Evolutionary conservation across 108 stramenopile genomes (phyloP).

Genomic region (Cyclotella cryptica): DNA sequence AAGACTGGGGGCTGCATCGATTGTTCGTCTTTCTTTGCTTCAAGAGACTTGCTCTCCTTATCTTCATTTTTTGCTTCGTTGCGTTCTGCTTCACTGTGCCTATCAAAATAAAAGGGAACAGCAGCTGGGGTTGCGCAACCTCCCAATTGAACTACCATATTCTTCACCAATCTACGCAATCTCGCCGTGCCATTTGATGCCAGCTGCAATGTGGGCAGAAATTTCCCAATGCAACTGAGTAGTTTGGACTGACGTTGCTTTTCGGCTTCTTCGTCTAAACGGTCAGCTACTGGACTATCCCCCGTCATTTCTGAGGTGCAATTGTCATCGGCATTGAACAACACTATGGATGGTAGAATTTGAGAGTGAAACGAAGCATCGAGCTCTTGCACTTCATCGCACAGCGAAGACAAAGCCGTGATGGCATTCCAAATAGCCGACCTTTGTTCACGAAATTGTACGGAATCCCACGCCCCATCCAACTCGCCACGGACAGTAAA

Average conservation of each 20-base stretch:
- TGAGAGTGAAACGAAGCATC: conserved; percentile 15
- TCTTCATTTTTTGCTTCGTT: neutral
- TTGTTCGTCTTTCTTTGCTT: conserved; percentile 8
- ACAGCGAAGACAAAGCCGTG: conserved; percentile 53
- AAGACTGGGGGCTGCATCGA: conserved; percentile 35
- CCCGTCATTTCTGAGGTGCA: neutral
- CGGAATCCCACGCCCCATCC: conserved; percentile 19
- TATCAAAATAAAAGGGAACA: conserved; percentile 19
- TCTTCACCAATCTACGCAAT: conserved; percentile 48
- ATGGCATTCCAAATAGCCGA: conserved; percentile 53
- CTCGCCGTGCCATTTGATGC: conserved; percentile 49
- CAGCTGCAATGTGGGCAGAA: conserved; percentile 53
- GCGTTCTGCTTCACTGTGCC: conserved; percentile 8
- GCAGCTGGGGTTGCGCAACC: conserved; percentile 45
- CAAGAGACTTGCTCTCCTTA: conserved; percentile 9
- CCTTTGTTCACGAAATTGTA: conserved; percentile 10
- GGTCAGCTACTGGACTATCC: conserved; percentile 10
- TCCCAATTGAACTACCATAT: conserved; percentile 61
- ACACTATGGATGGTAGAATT: conserved; percentile 40
- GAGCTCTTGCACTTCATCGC: conserved; percentile 59
- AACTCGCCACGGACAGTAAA: conserved; percentile 41
- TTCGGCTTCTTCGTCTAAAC: conserved; percentile 43
- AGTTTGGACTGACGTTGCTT: conserved; percentile 40
- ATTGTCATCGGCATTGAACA: conserved; percentile 46
- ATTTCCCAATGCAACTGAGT: conserved; percentile 49